phyloP scores from a whole-genome alignment of 2,329 filamentous ascomycete species.

The Sarocladium brachiariae region DNA sequence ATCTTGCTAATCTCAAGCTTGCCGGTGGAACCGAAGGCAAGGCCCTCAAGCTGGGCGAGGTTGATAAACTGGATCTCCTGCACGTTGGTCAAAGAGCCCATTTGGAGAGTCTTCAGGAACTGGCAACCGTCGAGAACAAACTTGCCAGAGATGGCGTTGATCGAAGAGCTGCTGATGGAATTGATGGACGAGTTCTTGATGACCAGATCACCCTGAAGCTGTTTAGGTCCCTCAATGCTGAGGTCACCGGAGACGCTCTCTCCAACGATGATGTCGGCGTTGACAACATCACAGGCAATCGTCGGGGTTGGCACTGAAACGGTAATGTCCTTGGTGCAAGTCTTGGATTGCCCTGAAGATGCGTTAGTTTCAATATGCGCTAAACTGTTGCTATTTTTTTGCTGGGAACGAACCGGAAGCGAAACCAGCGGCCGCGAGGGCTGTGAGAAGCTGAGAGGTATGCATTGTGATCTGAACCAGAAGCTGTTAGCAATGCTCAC shows the following conservation, averaged over 20 bases:
- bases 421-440: conserved; percentile 32
- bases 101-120: conserved; percentile 58
- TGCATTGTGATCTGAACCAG: conserved; percentile 36
- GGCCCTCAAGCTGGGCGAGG: conserved; percentile 52
- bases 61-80: conserved; percentile 62
- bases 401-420: conserved; percentile 20
- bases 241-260: conserved; percentile 49
- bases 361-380: neutral
- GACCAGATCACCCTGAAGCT: conserved; percentile 51
- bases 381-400: neutral
- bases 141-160: conserved; percentile 59
- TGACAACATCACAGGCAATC: conserved; percentile 62
- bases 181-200: conserved; percentile 52
- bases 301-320: conserved; percentile 54
- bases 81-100: conserved; percentile 59
- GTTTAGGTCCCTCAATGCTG: conserved; percentile 51
- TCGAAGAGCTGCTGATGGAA: conserved; percentile 51
- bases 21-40: conserved; percentile 43
- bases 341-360: conserved; percentile 20
- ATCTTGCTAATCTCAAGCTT: conserved; percentile 64
- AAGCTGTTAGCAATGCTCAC: conserved; percentile 14
- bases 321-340: conserved; percentile 48
- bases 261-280: conserved; percentile 61
- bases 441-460: conserved; percentile 37
- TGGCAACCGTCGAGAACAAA: conserved; percentile 66